phyloP scores from a whole-genome alignment of 2,329 filamentous ascomycete species.

The Hymenoscyphus infarciens region DNA sequence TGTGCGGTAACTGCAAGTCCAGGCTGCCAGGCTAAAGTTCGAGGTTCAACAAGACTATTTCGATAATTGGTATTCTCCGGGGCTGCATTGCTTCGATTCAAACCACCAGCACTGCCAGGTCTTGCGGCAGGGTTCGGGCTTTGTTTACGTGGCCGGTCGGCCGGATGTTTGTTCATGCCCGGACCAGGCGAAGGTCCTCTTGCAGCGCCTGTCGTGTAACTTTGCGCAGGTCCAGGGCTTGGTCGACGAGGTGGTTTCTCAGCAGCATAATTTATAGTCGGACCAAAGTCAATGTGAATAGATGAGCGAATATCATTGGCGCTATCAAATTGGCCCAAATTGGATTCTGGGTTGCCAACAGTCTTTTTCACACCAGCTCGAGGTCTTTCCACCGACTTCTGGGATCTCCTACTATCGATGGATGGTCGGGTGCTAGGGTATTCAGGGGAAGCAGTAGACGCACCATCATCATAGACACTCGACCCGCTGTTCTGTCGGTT shows the following conservation, averaged over 20 bases:
- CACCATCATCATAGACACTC: constrained; percentile 57
- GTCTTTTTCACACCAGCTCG: constrained; percentile 78
- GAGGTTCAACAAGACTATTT: constrained; percentile 52
- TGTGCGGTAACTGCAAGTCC: constrained; percentile 52
- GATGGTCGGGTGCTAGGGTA: constrained; percentile 63
- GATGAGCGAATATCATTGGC: constrained; percentile 15
- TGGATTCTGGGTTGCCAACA: constrained; percentile 49
- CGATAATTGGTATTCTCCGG: constrained; percentile 40
- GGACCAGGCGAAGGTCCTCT: constrained; percentile 13
- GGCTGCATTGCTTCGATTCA: constrained; percentile 40
- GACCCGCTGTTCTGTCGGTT: constrained; percentile 35
- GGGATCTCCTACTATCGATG: constrained; percentile 41
- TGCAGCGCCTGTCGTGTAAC: constrained; percentile 44
- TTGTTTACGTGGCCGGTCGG: constrained; percentile 17
- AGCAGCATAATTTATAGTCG: constrained; percentile 57
- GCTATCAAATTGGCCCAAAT: constrained; percentile 40
- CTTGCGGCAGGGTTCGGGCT: constrained; percentile 19
- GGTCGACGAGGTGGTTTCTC: constrained; percentile 18
- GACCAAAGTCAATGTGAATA: constrained; percentile 79
- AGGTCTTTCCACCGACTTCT: constrained; percentile 58
- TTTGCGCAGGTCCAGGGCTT: constrained; percentile 63
- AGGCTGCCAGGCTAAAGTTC: constrained; percentile 77
- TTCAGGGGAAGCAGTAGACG: constrained; percentile 65
- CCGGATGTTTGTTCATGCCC: constrained; percentile 16
- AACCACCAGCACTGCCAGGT: constrained; percentile 32